Evolutionary conservation across 345 rosid species (phyloP), one percentile per base, ranked within the genome.

Genomic region (Camelina laxa): DNA sequence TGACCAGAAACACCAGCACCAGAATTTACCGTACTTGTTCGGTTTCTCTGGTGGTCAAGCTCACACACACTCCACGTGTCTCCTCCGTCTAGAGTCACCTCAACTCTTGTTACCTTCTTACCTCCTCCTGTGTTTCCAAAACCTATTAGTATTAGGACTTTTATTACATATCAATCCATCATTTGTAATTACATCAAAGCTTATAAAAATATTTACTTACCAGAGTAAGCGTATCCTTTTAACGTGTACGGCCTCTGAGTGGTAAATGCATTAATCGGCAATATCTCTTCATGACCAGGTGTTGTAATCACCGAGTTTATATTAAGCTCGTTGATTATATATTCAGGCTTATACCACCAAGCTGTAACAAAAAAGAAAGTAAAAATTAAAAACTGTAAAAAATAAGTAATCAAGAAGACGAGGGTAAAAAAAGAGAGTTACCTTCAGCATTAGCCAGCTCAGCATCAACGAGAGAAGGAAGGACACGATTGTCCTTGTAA

Each of bases 1-100:
- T 5, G 90, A 82, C 97, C 99, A 95, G 81, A 95, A 92, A 84
- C 97, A 95, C 99, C 99, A 95, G 67, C 99, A 95, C 97, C 97
- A 95, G 60, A 68, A 88, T 24, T 74, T 92, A 1, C 96, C 97
- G 33, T 83, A 92, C 48, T 82, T 90, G 84, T 69, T 90, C 1
- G 93, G 84, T 58, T 81, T 88, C 85, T 92, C 99, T 74, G 89
- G 41, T 81, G 92, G 50, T 95, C 92, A 71, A 95, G 62, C 22
- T 61, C 59, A 83, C 99, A 95, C 21, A 95, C 81, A 56, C 81
- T 88, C 99, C 99, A 95, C 24, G 92, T 87, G 27, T 92, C 97
- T 12, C 99, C 99, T 13, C 92, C 97, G 19, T 95, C 97, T 89
- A 90, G 59, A 1, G 99, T 90, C 19, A 95, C 92, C 69, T 95